phyloP scores from a whole-genome alignment of 2,329 filamentous ascomycete species.

The Talaromyces sp. region DNA sequence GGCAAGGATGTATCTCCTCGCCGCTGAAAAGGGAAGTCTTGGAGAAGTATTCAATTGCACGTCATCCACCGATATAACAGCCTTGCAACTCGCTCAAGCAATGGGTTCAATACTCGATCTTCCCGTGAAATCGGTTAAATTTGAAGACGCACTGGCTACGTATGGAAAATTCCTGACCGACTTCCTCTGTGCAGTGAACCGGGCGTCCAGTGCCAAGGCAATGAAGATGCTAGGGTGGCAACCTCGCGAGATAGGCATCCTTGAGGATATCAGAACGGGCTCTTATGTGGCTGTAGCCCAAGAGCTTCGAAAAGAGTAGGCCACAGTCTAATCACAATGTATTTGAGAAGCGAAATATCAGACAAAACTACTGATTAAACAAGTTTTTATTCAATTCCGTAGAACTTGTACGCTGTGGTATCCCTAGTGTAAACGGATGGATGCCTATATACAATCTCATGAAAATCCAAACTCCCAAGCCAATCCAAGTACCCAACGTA shows the following conservation, averaged over 20 bases:
- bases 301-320: neutral
- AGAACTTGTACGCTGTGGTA: neutral
- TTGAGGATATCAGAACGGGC: neutral
- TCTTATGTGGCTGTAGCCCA: neutral
- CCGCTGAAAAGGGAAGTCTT: conserved; percentile 23
- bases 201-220: conserved; percentile 33
- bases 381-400: neutral
- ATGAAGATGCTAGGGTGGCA: conserved; percentile 35
- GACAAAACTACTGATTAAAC: neutral
- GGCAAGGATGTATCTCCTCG: conserved; percentile 36
- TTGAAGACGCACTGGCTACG: conserved; percentile 21
- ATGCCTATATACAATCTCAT: neutral
- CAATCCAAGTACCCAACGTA: neutral
- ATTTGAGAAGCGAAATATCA: neutral
- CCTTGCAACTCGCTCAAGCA: conserved; percentile 23
- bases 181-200: conserved; percentile 31
- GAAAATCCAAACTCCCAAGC: neutral
- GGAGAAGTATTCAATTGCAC: conserved; percentile 33
- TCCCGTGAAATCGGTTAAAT: conserved; percentile 16
- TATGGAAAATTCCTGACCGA: conserved; percentile 26
- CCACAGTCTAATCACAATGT: neutral
- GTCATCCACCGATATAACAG: conserved; percentile 26
- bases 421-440: neutral
- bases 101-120: conserved; percentile 22
- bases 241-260: conserved; percentile 12